A percentile compares a stretch with the other conserved stretches of the same genome.
phyloP scores from a whole-genome alignment of 148 eudicot genomes.

The Amaranthus hypochondriacus region DNA sequence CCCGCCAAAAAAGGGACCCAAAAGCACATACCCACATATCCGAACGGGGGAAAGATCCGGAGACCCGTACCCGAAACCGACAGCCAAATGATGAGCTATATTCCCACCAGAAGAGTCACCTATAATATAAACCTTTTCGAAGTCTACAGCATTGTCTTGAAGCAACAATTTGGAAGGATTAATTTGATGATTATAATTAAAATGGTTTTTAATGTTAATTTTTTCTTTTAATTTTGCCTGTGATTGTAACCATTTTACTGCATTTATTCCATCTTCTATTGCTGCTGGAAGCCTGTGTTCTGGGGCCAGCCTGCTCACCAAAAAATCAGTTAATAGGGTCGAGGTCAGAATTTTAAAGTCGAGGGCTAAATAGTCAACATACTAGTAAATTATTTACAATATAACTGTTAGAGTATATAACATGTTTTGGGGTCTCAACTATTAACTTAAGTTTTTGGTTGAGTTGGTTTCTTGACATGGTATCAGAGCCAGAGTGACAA shows the following conservation, averaged over 20 bases:
- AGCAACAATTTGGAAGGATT: slow-evolving; percentile 19
- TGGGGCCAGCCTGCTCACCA: slow-evolving; percentile 47
- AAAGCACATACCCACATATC: slow-evolving; percentile 54
- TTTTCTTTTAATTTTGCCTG: slow-evolving; percentile 32
- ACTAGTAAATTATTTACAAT: too few species aligned
- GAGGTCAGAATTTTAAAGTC: too few species aligned
- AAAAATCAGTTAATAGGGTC: neutral
- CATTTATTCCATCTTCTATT: slow-evolving; percentile 42
- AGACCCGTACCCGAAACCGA: slow-evolving; percentile 39
- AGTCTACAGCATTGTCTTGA: slow-evolving; percentile 34
- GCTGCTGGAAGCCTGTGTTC: slow-evolving; percentile 79
- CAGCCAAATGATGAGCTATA: slow-evolving; percentile 73
- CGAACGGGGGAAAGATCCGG: slow-evolving; percentile 32
- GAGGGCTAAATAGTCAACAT: too few species aligned
- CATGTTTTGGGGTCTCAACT: too few species aligned
- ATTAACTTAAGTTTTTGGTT: too few species aligned
- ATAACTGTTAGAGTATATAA: too few species aligned
- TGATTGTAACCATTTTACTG: slow-evolving; percentile 48
- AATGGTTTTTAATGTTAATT: neutral
- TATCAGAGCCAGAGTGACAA: too few species aligned
- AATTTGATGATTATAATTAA: neutral
- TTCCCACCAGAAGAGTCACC: slow-evolving; percentile 90
- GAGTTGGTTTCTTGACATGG: too few species aligned
- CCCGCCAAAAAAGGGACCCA: slow-evolving; percentile 78
- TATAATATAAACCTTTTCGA: slow-evolving; percentile 47